These are phyloP conservation scores for Aspergillus sp. DNA, from an alignment of 2,329 filamentous ascomycete genomes.

Conservation along the genomic window DNA sequence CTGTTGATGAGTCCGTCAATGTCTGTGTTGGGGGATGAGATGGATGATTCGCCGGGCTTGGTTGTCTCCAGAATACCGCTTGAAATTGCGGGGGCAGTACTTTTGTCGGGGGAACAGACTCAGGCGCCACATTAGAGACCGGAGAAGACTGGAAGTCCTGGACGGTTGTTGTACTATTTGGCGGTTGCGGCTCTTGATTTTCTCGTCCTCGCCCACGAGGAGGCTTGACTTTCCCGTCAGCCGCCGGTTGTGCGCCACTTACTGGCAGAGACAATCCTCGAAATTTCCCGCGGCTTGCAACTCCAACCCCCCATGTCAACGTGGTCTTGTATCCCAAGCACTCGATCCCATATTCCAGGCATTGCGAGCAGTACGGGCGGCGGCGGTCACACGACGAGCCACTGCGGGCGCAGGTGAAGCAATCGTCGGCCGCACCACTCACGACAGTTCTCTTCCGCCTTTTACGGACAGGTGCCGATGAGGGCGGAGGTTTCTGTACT, in stretches of 20 bases:
- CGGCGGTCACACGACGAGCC: conserved; percentile 84
- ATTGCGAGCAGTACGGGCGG: conserved; percentile 92
- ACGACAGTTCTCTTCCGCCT: conserved; percentile 84
- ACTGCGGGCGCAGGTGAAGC: conserved; percentile 86
- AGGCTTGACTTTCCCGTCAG: conserved; percentile 22
- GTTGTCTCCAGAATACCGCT: background rate
- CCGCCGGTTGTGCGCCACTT: conserved; percentile 46
- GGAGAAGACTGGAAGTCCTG: background rate
- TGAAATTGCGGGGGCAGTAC: background rate
- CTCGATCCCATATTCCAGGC: conserved; percentile 85
- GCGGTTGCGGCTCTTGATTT: background rate
- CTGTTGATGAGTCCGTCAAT: background rate
- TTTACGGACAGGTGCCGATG: conserved; percentile 50
- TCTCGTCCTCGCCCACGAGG: conserved; percentile 1
- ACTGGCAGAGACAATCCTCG: conserved; percentile 77
- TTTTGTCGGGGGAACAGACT: conserved; percentile 1
- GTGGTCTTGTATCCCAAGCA: conserved; percentile 97
- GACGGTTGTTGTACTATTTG: background rate
- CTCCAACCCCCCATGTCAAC: conserved; percentile 93
- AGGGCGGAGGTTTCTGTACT: conserved; percentile 24
- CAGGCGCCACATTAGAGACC: conserved; percentile 11
- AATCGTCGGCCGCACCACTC: conserved; percentile 89
- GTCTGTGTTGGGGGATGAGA: background rate
- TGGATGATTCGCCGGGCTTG: background rate
- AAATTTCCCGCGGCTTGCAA: conserved; percentile 92